Evolutionary conservation across 257 asterid genomes (phyloP).

Genomic region (Schizonepeta tenuifolia): DNA sequence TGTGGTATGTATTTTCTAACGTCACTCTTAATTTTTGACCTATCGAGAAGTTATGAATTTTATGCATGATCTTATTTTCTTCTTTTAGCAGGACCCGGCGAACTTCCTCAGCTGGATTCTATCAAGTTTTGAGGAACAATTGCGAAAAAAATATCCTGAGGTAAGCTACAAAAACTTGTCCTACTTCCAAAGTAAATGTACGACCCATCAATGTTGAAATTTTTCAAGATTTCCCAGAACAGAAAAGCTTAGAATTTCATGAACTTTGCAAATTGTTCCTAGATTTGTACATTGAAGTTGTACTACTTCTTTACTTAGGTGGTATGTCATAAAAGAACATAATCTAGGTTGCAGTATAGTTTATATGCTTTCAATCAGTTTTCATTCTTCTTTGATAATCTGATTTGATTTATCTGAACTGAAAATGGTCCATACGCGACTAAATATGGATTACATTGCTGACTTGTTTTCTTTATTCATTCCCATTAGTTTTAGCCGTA

Average conservation of each 20-base stretch:
- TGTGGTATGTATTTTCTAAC: slow-evolving; percentile 44
- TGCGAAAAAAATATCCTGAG: slow-evolving; percentile 56
- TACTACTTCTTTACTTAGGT: neutral
- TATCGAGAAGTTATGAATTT: neutral
- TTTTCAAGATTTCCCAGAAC: neutral
- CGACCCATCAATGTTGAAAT: neutral
- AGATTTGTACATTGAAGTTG: neutral
- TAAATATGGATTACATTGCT: neutral
- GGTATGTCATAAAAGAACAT: neutral
- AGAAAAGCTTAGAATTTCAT: neutral
- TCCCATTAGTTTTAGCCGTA: neutral
- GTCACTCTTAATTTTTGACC: slow-evolving; percentile 16
- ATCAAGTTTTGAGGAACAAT: slow-evolving; percentile 64
- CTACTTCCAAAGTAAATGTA: neutral
- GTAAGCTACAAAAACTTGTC: slow-evolving; percentile 42
- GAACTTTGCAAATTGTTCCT: neutral
- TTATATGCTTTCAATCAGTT: neutral
- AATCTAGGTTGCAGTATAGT: neutral
- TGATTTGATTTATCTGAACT: neutral
- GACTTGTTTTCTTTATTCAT: neutral
- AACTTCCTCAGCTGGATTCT: slow-evolving; percentile 54
- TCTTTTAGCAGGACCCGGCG: slow-evolving; percentile 55
- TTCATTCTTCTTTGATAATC: neutral
- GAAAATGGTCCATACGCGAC: neutral
- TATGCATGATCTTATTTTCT: slow-evolving; percentile 1